Evolutionary conservation across 208 protist species (phyloP).

Genomic region (Acanthamoeba sp.): DNA sequence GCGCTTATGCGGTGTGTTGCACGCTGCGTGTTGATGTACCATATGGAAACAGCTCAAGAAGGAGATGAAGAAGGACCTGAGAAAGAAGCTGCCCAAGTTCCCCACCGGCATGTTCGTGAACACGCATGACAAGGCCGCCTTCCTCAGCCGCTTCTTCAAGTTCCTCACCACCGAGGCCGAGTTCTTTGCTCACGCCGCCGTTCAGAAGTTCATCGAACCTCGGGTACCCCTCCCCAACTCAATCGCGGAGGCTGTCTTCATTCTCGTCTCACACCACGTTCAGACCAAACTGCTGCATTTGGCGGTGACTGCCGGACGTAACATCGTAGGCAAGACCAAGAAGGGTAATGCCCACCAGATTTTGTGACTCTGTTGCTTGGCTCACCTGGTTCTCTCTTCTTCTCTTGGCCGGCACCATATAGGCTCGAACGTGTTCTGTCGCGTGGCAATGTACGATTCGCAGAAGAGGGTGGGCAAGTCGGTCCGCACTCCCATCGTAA

Average conservation of each 20-base stretch:
- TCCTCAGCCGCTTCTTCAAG: constrained; percentile 44
- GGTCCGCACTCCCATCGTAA: background rate
- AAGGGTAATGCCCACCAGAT: too few species aligned
- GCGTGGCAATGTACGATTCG: constrained; percentile 12
- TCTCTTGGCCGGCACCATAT: background rate
- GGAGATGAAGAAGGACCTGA: constrained; percentile 27
- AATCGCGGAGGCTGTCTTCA: background rate
- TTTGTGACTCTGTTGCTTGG: background rate
- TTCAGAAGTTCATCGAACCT: constrained; percentile 34
- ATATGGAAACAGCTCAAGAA: constrained; percentile 1
- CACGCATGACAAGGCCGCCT: constrained; percentile 21
- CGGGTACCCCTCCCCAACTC: background rate
- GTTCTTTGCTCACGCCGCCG: constrained; percentile 20
- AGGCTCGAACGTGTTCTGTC: constrained; percentile 18
- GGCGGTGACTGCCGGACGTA: background rate
- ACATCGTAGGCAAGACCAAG: constrained; percentile 23
- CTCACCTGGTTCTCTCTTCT: background rate
- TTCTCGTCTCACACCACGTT: background rate
- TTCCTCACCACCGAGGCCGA: constrained; percentile 28
- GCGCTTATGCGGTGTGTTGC: too few species aligned
- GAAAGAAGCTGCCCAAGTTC: constrained; percentile 40
- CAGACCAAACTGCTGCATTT: constrained; percentile 27
- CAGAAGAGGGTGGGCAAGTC: constrained; percentile 10
- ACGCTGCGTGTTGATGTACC: too few species aligned
- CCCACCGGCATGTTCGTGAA: constrained; percentile 32